A percentile compares a stretch with the other conserved stretches of the same genome.
These are phyloP conservation scores for Teratosphaeria destructans DNA, from an alignment of 2,329 filamentous ascomycete species.

Conservation along the genomic window DNA sequence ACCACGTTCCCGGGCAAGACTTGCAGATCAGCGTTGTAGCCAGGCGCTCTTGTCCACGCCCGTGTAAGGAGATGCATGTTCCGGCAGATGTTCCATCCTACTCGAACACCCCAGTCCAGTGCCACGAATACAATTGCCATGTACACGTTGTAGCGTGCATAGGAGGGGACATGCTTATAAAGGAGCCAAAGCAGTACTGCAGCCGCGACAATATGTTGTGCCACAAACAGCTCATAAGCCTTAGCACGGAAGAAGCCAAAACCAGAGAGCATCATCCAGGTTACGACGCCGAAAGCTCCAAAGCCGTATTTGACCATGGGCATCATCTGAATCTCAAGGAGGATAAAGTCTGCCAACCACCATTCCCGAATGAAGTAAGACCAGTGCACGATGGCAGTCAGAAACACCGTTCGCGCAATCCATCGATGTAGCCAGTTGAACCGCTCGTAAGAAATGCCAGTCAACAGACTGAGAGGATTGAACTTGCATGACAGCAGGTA, in stretches of 20 bases:
- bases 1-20: slow-evolving; percentile 47
- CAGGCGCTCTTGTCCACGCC: slow-evolving; percentile 5
- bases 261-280: slow-evolving; percentile 43
- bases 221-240: slow-evolving; percentile 45
- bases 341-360: slow-evolving; percentile 41
- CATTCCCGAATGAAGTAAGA: slow-evolving; percentile 45
- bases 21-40: slow-evolving; percentile 17
- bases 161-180: slow-evolving; percentile 37
- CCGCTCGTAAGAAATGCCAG: slow-evolving; percentile 39
- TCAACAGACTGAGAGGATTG: slow-evolving; percentile 35
- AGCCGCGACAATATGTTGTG: slow-evolving; percentile 44
- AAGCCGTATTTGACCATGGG: slow-evolving; percentile 41
- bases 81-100: slow-evolving; percentile 15
- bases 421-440: slow-evolving; percentile 46
- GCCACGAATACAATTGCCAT: slow-evolving; percentile 19
- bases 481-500: slow-evolving; percentile 42
- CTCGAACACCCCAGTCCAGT: slow-evolving; percentile 20
- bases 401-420: slow-evolving; percentile 41
- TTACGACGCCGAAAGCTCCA: slow-evolving; percentile 41
- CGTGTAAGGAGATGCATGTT: slow-evolving; percentile 16
- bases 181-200: slow-evolving; percentile 39
- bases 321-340: slow-evolving; percentile 38
- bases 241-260: slow-evolving; percentile 38
- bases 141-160: slow-evolving; percentile 22
- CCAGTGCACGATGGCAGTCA: slow-evolving; percentile 45